Base-by-base conservation (phyloP, 345 rosid genomes). In the Eucalyptus viminalis region DNA sequence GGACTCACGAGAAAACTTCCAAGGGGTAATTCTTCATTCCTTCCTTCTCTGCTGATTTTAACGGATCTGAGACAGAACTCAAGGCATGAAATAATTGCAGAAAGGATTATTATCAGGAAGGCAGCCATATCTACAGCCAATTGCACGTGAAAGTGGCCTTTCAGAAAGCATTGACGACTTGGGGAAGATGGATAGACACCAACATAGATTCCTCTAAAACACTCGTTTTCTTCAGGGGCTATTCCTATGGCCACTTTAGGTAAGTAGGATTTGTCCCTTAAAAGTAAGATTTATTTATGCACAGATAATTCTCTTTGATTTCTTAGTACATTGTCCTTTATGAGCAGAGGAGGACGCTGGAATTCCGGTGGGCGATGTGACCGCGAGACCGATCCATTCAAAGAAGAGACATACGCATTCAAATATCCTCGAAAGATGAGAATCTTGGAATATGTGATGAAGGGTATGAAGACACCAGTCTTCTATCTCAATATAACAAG, bases 1-100 rank as follows among this genome's bases (percentile, higher is more conserved):
- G 94, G 94, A 93, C 95, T 87, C 95, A 94, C 69, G 95, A 93
- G 89, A 94, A 93, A 90, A 94, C 94, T 80, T 85, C 92, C 14
- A 90, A 85, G 62, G 95, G 94, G 95, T 94, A 92, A 86, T 51
- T 29, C 37, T 31, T 37, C 43, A 24, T 37, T 86, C 49, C 37
- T 80, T 45, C 69, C 58, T 45, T 80, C 12, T 22, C 49, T 80
- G 49, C 16, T 56, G 19, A 50, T 80, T 87, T 13, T 56, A 9
- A 50, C 11, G 12, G 51, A 47, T 47, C 43, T 2, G 88, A 87
- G 16, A 27, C 51, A 62, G 62, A 69, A 69, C 58, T 62, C 80
- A 49, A 50, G 43, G 24, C 21, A 2, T 40, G 19, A 49, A 51
- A 37, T 34, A 34, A 53, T 88, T 87, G 90, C 92, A 94, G 95